A percentile compares a stretch with the other conserved stretches of the same genome.
Evolutionary conservation across 2,329 filamentous ascomycete species (phyloP).

Genomic region (Aspergillus sp.): DNA sequence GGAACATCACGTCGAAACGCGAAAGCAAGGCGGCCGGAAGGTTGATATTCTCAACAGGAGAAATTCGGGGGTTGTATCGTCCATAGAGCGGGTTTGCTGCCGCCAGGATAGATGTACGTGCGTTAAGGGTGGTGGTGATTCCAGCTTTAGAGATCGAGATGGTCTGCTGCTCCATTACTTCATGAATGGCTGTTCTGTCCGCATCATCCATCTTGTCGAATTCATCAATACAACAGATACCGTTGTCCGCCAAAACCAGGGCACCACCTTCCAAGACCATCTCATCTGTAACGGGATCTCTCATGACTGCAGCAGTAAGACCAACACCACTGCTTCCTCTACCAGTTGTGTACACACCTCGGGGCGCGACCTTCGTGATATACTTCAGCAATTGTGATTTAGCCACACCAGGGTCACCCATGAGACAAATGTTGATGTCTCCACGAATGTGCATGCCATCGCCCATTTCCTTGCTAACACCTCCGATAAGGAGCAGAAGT

Average conservation of each 20-base stretch:
- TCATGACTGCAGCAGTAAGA: conserved; percentile 75
- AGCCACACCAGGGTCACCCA: conserved; percentile 99
- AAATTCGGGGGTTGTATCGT: conserved; percentile 95
- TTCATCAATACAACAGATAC: conserved; percentile 80
- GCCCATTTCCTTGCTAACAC: conserved; percentile 92
- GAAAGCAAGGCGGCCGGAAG: conserved; percentile 94
- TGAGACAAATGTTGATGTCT: conserved; percentile 97
- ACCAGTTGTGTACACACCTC: conserved; percentile 79
- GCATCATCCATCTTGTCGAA: conserved; percentile 82
- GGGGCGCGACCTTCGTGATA: conserved; percentile 94
- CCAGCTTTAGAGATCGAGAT: conserved; percentile 85
- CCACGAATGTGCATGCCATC: conserved; percentile 99
- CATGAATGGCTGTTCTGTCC: conserved; percentile 75
- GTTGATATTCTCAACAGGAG: conserved; percentile 98
- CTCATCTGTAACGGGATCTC: conserved; percentile 74
- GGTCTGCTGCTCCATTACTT: conserved; percentile 86
- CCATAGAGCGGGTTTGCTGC: conserved; percentile 97
- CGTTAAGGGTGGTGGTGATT: conserved; percentile 95
- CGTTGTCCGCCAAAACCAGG: conserved; percentile 72
- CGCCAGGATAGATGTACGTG: conserved; percentile 89
- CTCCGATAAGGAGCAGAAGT: conserved; percentile 89
- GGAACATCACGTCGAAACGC: conserved; percentile 94
- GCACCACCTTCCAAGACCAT: conserved; percentile 77
- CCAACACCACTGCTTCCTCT: conserved; percentile 77
- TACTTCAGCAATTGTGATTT: conserved; percentile 98